These are phyloP conservation scores for Aegilops sharonensis DNA, from an alignment of 176 grass and related monocot species.

Conservation along the genomic window DNA sequence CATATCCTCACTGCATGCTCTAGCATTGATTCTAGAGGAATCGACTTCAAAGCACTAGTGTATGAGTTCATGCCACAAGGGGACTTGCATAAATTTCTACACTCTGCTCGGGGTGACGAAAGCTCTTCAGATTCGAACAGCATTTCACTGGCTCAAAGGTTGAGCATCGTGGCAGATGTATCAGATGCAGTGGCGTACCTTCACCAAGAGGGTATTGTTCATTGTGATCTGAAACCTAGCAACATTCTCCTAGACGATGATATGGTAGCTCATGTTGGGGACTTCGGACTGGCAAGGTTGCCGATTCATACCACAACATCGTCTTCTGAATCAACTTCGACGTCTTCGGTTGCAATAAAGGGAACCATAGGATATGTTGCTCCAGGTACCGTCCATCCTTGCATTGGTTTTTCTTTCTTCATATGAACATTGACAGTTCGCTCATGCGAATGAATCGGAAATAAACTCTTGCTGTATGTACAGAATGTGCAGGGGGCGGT, in stretches of 20 bases:
- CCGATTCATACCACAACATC: neutral
- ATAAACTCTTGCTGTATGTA: no score
- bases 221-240: neutral
- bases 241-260: neutral
- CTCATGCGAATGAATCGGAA: no score
- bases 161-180: conserved; percentile 12
- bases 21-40: no score
- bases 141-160: conserved; percentile 1
- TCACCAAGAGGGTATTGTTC: neutral
- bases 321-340: neutral
- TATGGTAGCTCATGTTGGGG: neutral
- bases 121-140: neutral
- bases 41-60: no score
- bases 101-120: neutral
- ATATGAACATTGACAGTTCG: no score
- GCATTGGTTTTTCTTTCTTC: no score
- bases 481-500: no score
- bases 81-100: no score
- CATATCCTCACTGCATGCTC: no score
- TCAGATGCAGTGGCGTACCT: conserved; percentile 15
- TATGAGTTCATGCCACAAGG: no score
- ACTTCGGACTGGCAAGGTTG: conserved; percentile 11
- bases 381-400: no score
- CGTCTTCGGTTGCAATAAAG: neutral
- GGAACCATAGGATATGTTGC: no score